A percentile compares a stretch with the other conserved stretches of the same genome.
Conservation (phyloP, 2,329 filamentous ascomycete genomes). For the Gnomoniopsis smithogilvyi region DNA sequence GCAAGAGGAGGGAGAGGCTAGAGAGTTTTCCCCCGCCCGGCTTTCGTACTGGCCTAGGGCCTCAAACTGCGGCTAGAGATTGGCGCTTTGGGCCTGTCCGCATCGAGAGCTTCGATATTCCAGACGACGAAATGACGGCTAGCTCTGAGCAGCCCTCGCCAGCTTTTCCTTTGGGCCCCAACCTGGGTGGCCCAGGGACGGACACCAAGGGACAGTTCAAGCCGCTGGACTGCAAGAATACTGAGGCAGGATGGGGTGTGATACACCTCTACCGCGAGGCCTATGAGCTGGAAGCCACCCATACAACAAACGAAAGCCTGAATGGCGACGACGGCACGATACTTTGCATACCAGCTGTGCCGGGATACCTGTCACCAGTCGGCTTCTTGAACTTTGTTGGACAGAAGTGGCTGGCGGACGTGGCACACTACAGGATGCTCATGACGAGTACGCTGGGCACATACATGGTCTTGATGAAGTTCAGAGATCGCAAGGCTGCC, state of each 20-base stretch:
- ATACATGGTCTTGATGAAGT: conserved; percentile 96
- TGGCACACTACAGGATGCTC: conserved; percentile 93
- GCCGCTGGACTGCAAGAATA: conserved; percentile 66
- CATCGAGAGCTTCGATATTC: conserved; percentile 78
- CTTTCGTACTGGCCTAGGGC: conserved; percentile 41
- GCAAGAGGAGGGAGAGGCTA: conserved; percentile 37
- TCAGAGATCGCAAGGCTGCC: conserved; percentile 71
- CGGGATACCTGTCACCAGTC: conserved; percentile 85
- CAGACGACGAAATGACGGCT: conserved; percentile 22
- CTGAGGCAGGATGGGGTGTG: conserved; percentile 85
- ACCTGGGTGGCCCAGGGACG: conserved; percentile 58
- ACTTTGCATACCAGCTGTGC: conserved; percentile 89
- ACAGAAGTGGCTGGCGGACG: conserved; percentile 77
- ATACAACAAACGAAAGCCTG: conserved; percentile 27
- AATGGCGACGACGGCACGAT: conserved; percentile 53
- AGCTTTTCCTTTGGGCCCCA: conserved; percentile 45
- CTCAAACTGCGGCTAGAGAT: conserved; percentile 56
- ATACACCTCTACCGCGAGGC: conserved; percentile 91
- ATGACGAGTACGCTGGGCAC: conserved; percentile 84
- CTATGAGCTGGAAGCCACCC: conserved; percentile 51
- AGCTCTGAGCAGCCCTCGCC: conserved; percentile 21
- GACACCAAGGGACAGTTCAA: conserved; percentile 81
- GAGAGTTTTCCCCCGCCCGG: conserved; percentile 41
- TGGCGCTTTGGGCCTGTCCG: conserved; percentile 79
- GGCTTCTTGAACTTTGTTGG: conserved; percentile 92